These are phyloP conservation scores for Tetrapisispora arboricola DNA, from an alignment of 805 yeast species.

Conservation along the genomic window DNA sequence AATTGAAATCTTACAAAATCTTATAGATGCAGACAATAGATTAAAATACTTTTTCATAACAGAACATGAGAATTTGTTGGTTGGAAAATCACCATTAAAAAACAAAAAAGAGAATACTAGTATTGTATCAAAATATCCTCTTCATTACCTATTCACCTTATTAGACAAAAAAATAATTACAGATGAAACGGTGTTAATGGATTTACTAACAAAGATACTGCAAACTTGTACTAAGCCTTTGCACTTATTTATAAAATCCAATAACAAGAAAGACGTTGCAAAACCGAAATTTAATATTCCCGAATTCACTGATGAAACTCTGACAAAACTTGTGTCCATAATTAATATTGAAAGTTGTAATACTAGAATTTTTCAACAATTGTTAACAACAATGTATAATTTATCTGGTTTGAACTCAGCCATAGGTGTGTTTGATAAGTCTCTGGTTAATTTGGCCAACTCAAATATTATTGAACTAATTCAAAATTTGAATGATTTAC, in stretches of 20 bases:
- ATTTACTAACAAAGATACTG: slow-evolving; percentile 59
- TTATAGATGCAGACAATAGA: slow-evolving; percentile 57
- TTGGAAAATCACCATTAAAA: slow-evolving; percentile 29
- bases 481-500: slow-evolving; percentile 42
- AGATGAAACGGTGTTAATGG: slow-evolving; percentile 69
- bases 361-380: slow-evolving; percentile 73
- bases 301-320: slow-evolving; percentile 48
- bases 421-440: slow-evolving; percentile 53
- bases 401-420: slow-evolving; percentile 53
- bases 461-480: slow-evolving; percentile 45
- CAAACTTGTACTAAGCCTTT: slow-evolving; percentile 73
- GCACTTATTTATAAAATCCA: slow-evolving; percentile 39
- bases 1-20: slow-evolving; percentile 60
- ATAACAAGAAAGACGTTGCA: slow-evolving; percentile 22
- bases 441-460: slow-evolving; percentile 56
- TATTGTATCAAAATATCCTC: slow-evolving; percentile 48
- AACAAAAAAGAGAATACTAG: slow-evolving; percentile 26
- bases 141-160: slow-evolving; percentile 55
- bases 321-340: slow-evolving; percentile 54
- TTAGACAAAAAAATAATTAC: slow-evolving; percentile 54
- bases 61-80: slow-evolving; percentile 52
- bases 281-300: slow-evolving; percentile 41
- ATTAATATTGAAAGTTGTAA: slow-evolving; percentile 77
- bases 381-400: slow-evolving; percentile 71
- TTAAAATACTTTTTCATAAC: slow-evolving; percentile 66